Base-by-base conservation (phyloP, 805 yeast species). In the Starmerella lactis-condensi region DNA sequence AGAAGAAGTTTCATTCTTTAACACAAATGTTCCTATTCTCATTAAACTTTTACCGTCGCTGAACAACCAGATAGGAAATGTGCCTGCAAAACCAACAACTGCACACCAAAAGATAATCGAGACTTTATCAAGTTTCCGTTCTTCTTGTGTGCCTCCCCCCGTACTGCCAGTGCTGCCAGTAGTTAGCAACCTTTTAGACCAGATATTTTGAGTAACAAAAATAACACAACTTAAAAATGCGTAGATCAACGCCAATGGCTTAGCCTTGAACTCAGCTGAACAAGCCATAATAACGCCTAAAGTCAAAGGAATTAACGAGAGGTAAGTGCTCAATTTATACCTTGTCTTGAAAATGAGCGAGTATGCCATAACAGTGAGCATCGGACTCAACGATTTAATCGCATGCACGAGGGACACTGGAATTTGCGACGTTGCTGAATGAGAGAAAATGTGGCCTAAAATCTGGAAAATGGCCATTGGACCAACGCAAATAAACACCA, bases 381-480 rank as follows among this genome's bases (percentile, higher is more conserved):
- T 60, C 2, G 98, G 98, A 20, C 92, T 74, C 23, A 85, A 59
- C 2, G 94, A 89, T 57, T 89, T 89, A 44, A 85, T 72, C 6
- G 95, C 82, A 52, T 85, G 95, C 14, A 89, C 95, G 41, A 83
- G 57, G 4, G 94, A 77, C n/a, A 89, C 94, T 0, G 94, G 94
- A 31, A 89, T 78, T 38, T 77, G 53, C 2, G 83, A 67, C 2
- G 94, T 82, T n/a, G 96, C 85, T 48, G 77, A 76, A 51, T 83
- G 94, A 6, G 91, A 69, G 10, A 91, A 69, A 39, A 83, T 70
- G 53, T 85, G 96, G 14, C 96, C 98, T 14, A 74, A 60, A 42
- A 85, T 77, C 58, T 85, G 96, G 57, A 85, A 89, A 38, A 72
- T 59, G 6, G 95, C 96, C 93, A 85, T 81, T 13, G 96, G 96